Evolutionary conservation across 1,284 basidiomycete genomes (phyloP).

Genomic region (Leccinum fuscescens): DNA sequence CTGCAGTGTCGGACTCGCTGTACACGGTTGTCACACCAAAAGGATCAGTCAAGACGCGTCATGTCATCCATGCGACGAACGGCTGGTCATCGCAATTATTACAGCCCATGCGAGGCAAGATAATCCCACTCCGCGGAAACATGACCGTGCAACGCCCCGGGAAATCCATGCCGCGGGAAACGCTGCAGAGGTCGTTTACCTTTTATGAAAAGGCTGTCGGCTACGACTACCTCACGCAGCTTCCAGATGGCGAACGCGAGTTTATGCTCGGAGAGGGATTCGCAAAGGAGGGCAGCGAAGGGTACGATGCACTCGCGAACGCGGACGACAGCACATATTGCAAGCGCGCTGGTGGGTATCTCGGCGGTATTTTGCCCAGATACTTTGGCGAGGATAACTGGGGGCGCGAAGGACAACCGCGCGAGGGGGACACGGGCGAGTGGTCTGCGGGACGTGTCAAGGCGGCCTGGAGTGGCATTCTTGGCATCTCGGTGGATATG

Average conservation of each 20-base stretch:
- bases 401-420: constrained; percentile 35
- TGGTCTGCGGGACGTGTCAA: constrained; percentile 44
- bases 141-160: constrained; percentile 52
- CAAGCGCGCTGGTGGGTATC: constrained; percentile 35
- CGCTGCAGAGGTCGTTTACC: constrained; percentile 39
- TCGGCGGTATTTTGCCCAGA: constrained; percentile 42
- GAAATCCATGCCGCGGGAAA: constrained; percentile 30
- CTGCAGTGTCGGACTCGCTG: constrained; percentile 24
- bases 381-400: constrained; percentile 44
- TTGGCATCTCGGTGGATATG: constrained; percentile 47
- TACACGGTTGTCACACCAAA: constrained; percentile 44
- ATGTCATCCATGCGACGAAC: constrained; percentile 62
- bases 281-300: constrained; percentile 33
- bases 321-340: constrained; percentile 43
- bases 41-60: constrained; percentile 41
- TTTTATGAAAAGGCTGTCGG: constrained; percentile 41
- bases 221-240: constrained; percentile 57
- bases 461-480: constrained; percentile 51
- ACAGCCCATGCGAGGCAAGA: constrained; percentile 40
- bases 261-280: constrained; percentile 53
- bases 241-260: constrained; percentile 39
- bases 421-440: constrained; percentile 9
- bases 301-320: constrained; percentile 40
- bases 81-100: constrained; percentile 56
- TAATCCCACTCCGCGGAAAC: constrained; percentile 49